These are phyloP conservation scores for Turnera subulata DNA, from an alignment of 345 rosid genomes.

Conservation along the genomic window DNA sequence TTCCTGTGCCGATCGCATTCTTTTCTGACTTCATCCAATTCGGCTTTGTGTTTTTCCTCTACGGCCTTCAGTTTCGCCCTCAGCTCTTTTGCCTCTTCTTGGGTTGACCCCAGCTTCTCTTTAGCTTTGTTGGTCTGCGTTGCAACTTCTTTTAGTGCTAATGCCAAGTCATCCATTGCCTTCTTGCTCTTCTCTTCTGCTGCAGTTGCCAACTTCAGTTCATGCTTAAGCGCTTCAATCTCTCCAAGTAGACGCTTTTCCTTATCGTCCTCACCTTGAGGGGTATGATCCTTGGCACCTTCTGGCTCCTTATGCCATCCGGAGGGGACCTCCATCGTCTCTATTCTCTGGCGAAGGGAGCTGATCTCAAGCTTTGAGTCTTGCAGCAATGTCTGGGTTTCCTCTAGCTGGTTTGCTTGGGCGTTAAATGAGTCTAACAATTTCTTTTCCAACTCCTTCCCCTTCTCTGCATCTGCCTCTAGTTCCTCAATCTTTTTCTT, in stretches of 20 bases:
- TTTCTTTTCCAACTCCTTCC: slow-evolving; percentile 37
- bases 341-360: slow-evolving; percentile 32
- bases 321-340: slow-evolving; percentile 17
- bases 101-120: slow-evolving; percentile 39
- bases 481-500: slow-evolving; percentile 36
- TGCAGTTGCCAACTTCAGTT: slow-evolving; percentile 41
- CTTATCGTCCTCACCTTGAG: slow-evolving; percentile 34
- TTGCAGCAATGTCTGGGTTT: slow-evolving; percentile 40
- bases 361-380: slow-evolving; percentile 43
- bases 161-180: slow-evolving; percentile 84
- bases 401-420: slow-evolving; percentile 42
- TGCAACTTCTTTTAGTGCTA: slow-evolving; percentile 76
- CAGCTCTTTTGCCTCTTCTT: slow-evolving; percentile 35
- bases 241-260: slow-evolving; percentile 29
- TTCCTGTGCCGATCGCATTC: slow-evolving; percentile 54
- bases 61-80: slow-evolving; percentile 26
- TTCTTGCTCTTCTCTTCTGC: slow-evolving; percentile 77
- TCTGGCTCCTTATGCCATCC: slow-evolving; percentile 16
- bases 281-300: slow-evolving; percentile 21
- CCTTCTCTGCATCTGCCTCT: slow-evolving; percentile 39
- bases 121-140: slow-evolving; percentile 47
- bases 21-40: slow-evolving; percentile 39
- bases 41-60: slow-evolving; percentile 28
- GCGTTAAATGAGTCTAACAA: slow-evolving; percentile 33
- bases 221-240: slow-evolving; percentile 34